Evolutionary conservation across 2,329 filamentous ascomycete species (phyloP).

Genomic region (Calonectria ilicicola): DNA sequence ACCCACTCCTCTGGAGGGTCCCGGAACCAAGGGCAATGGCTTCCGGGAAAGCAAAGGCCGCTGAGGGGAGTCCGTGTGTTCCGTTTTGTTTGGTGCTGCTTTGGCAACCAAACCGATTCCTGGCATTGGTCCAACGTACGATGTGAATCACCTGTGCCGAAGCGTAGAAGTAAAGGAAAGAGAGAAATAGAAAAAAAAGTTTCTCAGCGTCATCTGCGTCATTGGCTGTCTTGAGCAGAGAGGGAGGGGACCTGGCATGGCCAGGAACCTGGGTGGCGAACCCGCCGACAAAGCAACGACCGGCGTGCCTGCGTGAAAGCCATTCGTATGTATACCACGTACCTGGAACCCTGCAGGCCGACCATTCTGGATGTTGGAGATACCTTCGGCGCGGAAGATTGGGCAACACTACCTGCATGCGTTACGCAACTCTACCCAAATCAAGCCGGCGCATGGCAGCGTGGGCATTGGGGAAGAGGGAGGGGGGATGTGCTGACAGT

Average conservation of each 20-base stretch:
- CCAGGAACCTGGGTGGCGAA: conserved; percentile 19
- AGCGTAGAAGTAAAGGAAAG: not conserved
- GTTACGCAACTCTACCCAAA: conserved; percentile 12
- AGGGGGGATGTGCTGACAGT: conserved; percentile 18
- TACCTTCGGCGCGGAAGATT: not conserved
- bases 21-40: conserved; percentile 13
- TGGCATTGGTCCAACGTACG: not conserved
- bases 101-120: not conserved
- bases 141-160: not conserved
- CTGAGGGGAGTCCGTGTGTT: conserved; percentile 2
- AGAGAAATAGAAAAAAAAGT: not conserved
- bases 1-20: conserved; percentile 21
- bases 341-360: conserved; percentile 5
- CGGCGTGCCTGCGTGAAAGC: conserved; percentile 5
- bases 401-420: conserved; percentile 1
- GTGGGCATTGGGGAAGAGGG: conserved; percentile 18
- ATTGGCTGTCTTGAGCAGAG: not conserved
- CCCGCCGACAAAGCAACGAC: conserved; percentile 9
- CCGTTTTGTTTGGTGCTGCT: conserved; percentile 4
- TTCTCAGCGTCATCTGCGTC: not conserved
- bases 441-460: conserved; percentile 6
- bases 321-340: conserved; percentile 4
- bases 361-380: not conserved
- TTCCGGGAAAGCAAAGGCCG: conserved; percentile 16
- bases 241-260: not conserved